Percentiles rank a stretch among this genome's conserved stretches.
Evolutionary conservation across 139 green algal species (phyloP).

Genomic region (Closterium sp.): DNA sequence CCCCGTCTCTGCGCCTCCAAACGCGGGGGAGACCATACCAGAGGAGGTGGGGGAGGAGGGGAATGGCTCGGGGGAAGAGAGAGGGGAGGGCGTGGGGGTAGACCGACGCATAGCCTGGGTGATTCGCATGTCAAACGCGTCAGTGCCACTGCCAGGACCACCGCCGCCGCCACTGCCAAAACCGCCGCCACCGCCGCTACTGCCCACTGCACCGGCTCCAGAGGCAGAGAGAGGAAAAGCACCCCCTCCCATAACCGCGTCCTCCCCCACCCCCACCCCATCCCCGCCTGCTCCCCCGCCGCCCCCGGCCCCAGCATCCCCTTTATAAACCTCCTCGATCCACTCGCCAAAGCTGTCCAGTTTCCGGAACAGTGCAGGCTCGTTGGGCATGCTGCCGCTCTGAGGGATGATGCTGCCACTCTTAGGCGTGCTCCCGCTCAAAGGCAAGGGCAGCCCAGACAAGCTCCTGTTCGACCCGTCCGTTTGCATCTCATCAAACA

Average conservation of each 20-base stretch:
- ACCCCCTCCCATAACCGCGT: not conserved
- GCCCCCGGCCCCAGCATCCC: not conserved
- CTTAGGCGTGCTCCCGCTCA: not conserved
- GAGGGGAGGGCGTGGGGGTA: not conserved
- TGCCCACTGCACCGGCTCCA: too few species aligned
- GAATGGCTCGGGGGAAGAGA: not conserved
- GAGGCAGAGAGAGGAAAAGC: not conserved
- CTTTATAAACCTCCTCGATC: conserved; percentile 1
- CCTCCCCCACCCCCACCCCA: not conserved
- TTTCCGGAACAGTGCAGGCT: not conserved
- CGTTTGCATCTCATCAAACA: conserved; percentile 4
- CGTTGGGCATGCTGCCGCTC: not conserved
- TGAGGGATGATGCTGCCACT: not conserved
- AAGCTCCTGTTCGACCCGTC: not conserved
- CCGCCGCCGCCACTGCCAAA: too few species aligned
- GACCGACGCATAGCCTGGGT: not conserved
- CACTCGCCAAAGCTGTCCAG: conserved; percentile 20
- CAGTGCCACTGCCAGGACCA: not conserved
- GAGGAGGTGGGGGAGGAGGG: not conserved
- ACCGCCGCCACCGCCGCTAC: too few species aligned
- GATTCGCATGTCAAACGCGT: not conserved
- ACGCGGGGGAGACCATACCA: too few species aligned
- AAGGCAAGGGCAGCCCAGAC: not conserved
- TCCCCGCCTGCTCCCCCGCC: not conserved
- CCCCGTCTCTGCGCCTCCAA: not conserved